phyloP scores from a whole-genome alignment of 2,329 filamentous ascomycete species.

The Ophiostoma triangulosporum region DNA sequence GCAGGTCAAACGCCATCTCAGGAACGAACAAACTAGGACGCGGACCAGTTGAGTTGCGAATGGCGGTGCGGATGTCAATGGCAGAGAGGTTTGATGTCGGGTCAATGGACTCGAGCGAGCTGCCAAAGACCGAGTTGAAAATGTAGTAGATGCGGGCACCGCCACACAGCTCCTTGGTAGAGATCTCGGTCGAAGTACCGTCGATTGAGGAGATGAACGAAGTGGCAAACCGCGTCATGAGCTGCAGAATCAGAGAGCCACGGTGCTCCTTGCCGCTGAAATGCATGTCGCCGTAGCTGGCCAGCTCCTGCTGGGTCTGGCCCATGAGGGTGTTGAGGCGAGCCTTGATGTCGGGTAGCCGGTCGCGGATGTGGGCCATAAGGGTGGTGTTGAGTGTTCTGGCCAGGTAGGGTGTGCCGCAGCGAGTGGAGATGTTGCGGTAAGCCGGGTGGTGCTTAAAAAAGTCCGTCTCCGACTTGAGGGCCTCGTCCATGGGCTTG shows the following conservation, averaged over 20 bases:
- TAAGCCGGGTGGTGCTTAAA: slow-evolving; percentile 97
- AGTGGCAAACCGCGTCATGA: slow-evolving; percentile 96
- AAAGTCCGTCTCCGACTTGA: slow-evolving; percentile 83
- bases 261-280: slow-evolving; percentile 96
- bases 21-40: slow-evolving; percentile 93
- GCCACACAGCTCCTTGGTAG: slow-evolving; percentile 92
- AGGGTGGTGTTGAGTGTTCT: slow-evolving; percentile 91
- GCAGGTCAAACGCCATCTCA: slow-evolving; percentile 90
- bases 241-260: slow-evolving; percentile 84
- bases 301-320: slow-evolving; percentile 97
- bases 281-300: slow-evolving; percentile 94
- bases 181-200: slow-evolving; percentile 95
- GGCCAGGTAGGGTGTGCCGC: slow-evolving; percentile 85
- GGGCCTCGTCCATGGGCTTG: slow-evolving; percentile 85
- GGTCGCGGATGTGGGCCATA: slow-evolving; percentile 91
- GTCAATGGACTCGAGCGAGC: slow-evolving; percentile 89
- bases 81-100: slow-evolving; percentile 91
- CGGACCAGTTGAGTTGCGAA: slow-evolving; percentile 93
- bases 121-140: slow-evolving; percentile 97
- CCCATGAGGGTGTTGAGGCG: slow-evolving; percentile 97
- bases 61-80: slow-evolving; percentile 89
- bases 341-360: slow-evolving; percentile 94
- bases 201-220: slow-evolving; percentile 98
- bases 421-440: slow-evolving; percentile 84
- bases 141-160: slow-evolving; percentile 97